Evolutionary conservation across 805 yeast species (phyloP).

Genomic region (Komagataella pseudopastoris): DNA sequence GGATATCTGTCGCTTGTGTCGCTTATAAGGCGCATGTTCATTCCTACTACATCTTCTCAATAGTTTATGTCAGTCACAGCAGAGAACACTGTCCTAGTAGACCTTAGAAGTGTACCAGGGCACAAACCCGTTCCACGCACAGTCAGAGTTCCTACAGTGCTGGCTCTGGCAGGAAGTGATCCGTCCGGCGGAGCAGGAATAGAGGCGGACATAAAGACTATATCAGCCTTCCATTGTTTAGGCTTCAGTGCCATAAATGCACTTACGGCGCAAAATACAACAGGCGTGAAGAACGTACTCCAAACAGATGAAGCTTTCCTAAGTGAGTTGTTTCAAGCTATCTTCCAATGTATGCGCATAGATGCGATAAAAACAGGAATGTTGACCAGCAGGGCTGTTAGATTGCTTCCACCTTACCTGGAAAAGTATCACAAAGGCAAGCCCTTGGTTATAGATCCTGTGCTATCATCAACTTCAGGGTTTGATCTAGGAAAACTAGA

Average conservation of each 20-base stretch:
- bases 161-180: slow-evolving; percentile 66
- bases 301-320: slow-evolving; percentile 32
- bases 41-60: neutral
- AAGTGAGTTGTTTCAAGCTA: slow-evolving; percentile 34
- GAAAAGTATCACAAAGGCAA: slow-evolving; percentile 16
- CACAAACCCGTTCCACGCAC: neutral
- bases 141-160: slow-evolving; percentile 21
- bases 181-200: slow-evolving; percentile 90
- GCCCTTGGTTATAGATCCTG: slow-evolving; percentile 65
- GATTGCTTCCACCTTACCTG: slow-evolving; percentile 25
- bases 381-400: slow-evolving; percentile 42
- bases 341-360: slow-evolving; percentile 48
- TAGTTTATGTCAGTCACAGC: neutral
- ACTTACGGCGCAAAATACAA: slow-evolving; percentile 70
- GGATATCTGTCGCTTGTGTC: neutral
- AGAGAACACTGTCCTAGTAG: neutral
- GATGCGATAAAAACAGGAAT: slow-evolving; percentile 73
- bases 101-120: neutral
- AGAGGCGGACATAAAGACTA: slow-evolving; percentile 80
- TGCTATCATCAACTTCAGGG: slow-evolving; percentile 73
- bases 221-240: slow-evolving; percentile 66
- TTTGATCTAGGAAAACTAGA: slow-evolving; percentile 34
- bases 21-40: neutral
- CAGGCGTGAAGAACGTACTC: slow-evolving; percentile 24
- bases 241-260: slow-evolving; percentile 72